Evolutionary conservation across 805 yeast genomes (phyloP).

Genomic region (Wickerhamomyces chaumierensis): DNA sequence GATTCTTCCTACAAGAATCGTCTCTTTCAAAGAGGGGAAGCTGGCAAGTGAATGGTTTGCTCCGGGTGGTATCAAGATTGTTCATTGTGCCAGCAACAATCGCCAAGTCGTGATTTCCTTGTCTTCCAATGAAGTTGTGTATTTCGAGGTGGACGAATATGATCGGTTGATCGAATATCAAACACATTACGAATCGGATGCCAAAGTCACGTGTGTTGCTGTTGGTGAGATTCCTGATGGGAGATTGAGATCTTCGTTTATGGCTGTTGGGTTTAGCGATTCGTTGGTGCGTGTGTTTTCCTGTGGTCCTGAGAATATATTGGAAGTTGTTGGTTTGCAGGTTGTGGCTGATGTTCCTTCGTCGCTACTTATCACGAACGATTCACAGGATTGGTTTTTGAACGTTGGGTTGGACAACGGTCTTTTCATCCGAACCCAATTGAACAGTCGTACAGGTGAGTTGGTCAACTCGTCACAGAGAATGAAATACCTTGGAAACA

Average conservation of each 20-base stretch:
- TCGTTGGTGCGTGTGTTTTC: slow-evolving; percentile 60
- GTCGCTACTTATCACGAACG: slow-evolving; percentile 21
- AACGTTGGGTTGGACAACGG: slow-evolving; percentile 85
- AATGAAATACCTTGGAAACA: slow-evolving; percentile 64
- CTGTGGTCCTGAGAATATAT: slow-evolving; percentile 42
- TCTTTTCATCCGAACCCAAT: slow-evolving; percentile 50
- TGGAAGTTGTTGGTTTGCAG: slow-evolving; percentile 55
- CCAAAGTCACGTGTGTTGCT: slow-evolving; percentile 34
- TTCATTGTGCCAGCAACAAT: slow-evolving; percentile 48
- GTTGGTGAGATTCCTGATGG: slow-evolving; percentile 39
- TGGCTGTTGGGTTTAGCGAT: slow-evolving; percentile 67
- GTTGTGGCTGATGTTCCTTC: slow-evolving; percentile 44
- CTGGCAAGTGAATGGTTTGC: slow-evolving; percentile 58
- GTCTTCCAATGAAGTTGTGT: slow-evolving; percentile 64
- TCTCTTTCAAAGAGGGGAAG: slow-evolving; percentile 25
- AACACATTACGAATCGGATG: slow-evolving; percentile 42
- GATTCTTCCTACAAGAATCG: slow-evolving; percentile 61
- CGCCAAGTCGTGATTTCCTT: slow-evolving; percentile 63
- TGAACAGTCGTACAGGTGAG: slow-evolving; percentile 52
- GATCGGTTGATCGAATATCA: slow-evolving; percentile 65
- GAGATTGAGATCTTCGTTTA: slow-evolving; percentile 37
- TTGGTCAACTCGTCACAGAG: slow-evolving; percentile 40
- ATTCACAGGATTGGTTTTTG: slow-evolving; percentile 30
- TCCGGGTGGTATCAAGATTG: slow-evolving; percentile 62
- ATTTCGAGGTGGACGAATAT: slow-evolving; percentile 65